Percentiles rank a stretch among this genome's conserved stretches.
These are phyloP conservation scores for Chalciporus pseudorubinellus DNA, from an alignment of 768 basidiomycete genomes.

Conservation along the genomic window DNA sequence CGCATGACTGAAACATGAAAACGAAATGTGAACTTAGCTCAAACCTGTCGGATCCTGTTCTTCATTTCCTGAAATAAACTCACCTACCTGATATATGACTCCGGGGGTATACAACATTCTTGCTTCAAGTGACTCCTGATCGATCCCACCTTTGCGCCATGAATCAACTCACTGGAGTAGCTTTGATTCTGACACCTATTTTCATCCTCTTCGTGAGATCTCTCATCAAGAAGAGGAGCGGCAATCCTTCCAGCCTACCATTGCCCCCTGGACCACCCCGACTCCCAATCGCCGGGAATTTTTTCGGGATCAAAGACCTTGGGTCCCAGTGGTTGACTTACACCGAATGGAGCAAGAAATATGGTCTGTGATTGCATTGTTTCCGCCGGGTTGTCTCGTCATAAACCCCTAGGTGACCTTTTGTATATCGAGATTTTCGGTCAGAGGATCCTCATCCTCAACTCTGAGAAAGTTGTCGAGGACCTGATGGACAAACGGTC, in stretches of 20 bases:
- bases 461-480: conserved; percentile 21
- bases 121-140: too few relatives aligned
- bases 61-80: too few relatives aligned
- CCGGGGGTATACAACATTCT: not conserved
- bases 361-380: conserved; percentile 27
- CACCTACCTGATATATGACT: not conserved
- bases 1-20: too few relatives aligned
- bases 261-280: conserved; percentile 44
- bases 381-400: too few relatives aligned
- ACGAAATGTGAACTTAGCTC: too few relatives aligned
- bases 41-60: too few relatives aligned
- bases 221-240: conserved; percentile 3
- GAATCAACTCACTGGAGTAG: not conserved
- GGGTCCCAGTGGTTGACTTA: conserved; percentile 39
- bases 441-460: conserved; percentile 22
- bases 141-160: too few relatives aligned
- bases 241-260: conserved; percentile 19
- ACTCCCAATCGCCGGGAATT: conserved; percentile 43
- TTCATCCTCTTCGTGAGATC: conserved; percentile 1
- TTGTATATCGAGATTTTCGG: conserved; percentile 27
- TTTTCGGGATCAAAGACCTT: conserved; percentile 41
- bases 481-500: conserved; percentile 32
- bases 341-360: conserved; percentile 41
- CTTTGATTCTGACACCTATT: not conserved
- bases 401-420: conserved; percentile 7